These are phyloP conservation scores for Rhododendron vialii DNA, from an alignment of 148 eudicot species.

Conservation along the genomic window DNA sequence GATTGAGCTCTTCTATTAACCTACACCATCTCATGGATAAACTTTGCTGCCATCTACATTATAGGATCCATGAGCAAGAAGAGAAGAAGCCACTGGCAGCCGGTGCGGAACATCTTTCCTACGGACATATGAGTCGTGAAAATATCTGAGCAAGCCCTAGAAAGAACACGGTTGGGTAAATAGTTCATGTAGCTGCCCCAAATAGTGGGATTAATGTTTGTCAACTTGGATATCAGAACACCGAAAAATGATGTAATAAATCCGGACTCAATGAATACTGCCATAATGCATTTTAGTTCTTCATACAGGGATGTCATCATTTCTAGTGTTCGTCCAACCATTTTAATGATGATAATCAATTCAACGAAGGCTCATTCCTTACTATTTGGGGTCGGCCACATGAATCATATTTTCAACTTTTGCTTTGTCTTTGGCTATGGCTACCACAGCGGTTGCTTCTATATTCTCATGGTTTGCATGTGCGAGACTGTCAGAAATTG, in stretches of 20 bases:
- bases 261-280: neutral
- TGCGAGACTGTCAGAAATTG: neutral
- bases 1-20: neutral
- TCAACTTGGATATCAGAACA: neutral
- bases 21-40: neutral
- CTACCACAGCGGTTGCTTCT: neutral
- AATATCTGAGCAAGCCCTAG: conserved; percentile 1
- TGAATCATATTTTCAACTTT: neutral
- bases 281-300: neutral
- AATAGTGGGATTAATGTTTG: neutral
- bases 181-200: neutral
- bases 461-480: neutral
- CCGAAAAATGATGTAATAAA: neutral
- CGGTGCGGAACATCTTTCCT: neutral
- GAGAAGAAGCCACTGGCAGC: neutral
- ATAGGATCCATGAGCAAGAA: neutral
- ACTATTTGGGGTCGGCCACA: neutral
- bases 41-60: neutral
- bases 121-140: neutral
- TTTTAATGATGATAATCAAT: neutral
- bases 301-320: neutral
- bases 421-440: neutral
- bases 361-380: neutral
- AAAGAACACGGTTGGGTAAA: neutral
- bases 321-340: neutral